Conservation (phyloP, 176 grass and related monocot species). For the Carex scoparia region DNA sequence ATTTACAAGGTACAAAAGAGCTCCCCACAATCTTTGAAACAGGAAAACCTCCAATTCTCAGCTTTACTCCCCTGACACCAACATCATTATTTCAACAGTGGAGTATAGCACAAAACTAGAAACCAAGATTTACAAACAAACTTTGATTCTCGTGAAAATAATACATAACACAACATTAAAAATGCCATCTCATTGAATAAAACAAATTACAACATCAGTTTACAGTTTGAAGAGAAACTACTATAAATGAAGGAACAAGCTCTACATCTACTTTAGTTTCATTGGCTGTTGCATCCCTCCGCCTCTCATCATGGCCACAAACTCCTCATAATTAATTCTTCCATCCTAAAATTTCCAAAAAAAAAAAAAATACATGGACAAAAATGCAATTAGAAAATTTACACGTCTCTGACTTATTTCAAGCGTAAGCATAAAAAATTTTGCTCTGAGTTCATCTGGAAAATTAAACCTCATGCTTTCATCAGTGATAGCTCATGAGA, state of each 20-base stretch:
- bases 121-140: conserved; percentile 21
- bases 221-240: not conserved
- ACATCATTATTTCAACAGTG: not conserved
- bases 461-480: not conserved
- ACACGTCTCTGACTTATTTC: not conserved
- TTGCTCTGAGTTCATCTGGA: not conserved
- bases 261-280: conserved; percentile 53
- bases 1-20: conserved; percentile 16
- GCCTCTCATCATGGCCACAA: conserved; percentile 98
- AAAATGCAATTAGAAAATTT: conserved; percentile 10
- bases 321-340: conserved; percentile 96
- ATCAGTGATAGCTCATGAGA: not conserved
- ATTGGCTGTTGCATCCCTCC: conserved; percentile 74
- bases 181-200: not conserved
- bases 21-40: not conserved
- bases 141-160: conserved; percentile 3
- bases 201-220: conserved; percentile 26
- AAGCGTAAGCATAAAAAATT: not conserved
- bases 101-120: not conserved
- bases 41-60: not conserved
- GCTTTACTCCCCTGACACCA: not conserved
- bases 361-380: conserved; percentile 14
- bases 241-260: conserved; percentile 1
- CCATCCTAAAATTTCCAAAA: conserved; percentile 52
- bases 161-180: not conserved